Evolutionary conservation across 2,329 filamentous ascomycete genomes (phyloP), one percentile per base, ranked within the genome.

Genomic region (Lachnellula arida): DNA sequence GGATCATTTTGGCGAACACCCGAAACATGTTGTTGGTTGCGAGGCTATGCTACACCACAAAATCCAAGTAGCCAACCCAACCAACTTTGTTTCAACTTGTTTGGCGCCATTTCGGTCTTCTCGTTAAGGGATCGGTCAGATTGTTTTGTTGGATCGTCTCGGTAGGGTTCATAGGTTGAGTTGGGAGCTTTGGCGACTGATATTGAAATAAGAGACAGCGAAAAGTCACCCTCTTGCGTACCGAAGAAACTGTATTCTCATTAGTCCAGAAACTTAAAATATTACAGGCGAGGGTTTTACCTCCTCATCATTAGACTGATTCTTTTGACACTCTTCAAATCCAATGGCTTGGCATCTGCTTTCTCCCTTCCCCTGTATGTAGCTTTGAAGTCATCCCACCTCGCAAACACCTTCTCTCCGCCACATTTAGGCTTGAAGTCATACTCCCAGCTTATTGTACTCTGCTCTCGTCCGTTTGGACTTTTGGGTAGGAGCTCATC

Each of bases 281-380:
- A 34, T 22, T 3, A 52, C 12, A 48, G 19, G 19, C 42, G 3
- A 60, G 14, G 9, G 5, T 22, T 75, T 56, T 71, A 90, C 89
- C 89, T 94, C 69, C 90, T 76, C 78, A 88, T 88, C 89, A 94
- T 92, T 57, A 94, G 76, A 50, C 84, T 86, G 32, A 93, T 75
- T 47, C 87, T 77, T 72, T 81, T 87, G 40, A 94, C 75, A 44
- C 75, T 74, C 48, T 75, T 75, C 60, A 80, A 65, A 63, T 91
- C 75, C 62, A 94, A 69, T 5, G 79, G 76, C 55, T 76, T 70
- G 0, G 81, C 81, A 71, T 87, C 84, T 17, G 79, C 72, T 67
- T 81, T 79, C 58, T 84, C 77, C 64, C 79, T 81, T 0, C 90
- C 90, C 3, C 89, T 77, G 71, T 91, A 94, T 1, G 86, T 93